Percentiles rank a stretch among this genome's conserved stretches.
These are phyloP conservation scores for Xylaria venustula DNA, from an alignment of 495 filamentous ascomycete species.

Conservation along the genomic window DNA sequence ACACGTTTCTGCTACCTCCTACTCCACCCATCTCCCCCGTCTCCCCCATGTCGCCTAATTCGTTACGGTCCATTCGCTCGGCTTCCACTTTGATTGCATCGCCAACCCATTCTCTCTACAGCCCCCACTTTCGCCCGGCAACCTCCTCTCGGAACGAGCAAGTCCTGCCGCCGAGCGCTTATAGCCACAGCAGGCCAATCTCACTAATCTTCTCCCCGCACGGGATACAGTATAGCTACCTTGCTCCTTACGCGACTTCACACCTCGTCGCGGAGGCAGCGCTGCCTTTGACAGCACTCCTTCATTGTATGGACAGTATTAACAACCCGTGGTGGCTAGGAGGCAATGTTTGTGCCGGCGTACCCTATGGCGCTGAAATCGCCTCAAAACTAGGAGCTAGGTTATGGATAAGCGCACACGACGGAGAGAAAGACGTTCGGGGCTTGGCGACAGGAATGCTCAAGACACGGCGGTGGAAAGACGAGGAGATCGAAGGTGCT, in stretches of 20 bases:
- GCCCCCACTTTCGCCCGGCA: conserved; percentile 17
- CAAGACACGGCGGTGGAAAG: conserved; percentile 41
- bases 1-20: conserved; percentile 44
- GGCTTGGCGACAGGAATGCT: conserved; percentile 53
- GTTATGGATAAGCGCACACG: conserved; percentile 65
- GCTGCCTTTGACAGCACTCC: conserved; percentile 59
- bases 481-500: conserved; percentile 44
- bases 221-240: conserved; percentile 47
- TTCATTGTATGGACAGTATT: conserved; percentile 62
- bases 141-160: conserved; percentile 16
- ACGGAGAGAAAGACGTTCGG: conserved; percentile 59
- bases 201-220: conserved; percentile 63
- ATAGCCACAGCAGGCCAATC: conserved; percentile 31
- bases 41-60: conserved; percentile 33
- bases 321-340: conserved; percentile 65
- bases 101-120: conserved; percentile 13
- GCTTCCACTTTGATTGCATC: conserved; percentile 30
- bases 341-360: conserved; percentile 58
- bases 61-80: conserved; percentile 34
- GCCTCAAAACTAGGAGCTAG: conserved; percentile 52
- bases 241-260: conserved; percentile 52
- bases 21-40: conserved; percentile 27
- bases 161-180: conserved; percentile 4
- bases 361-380: conserved; percentile 57
- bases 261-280: conserved; percentile 58